A percentile compares a stretch with the other conserved stretches of the same genome.
Conservation (phyloP, 345 rosid genomes). For the Trapa bicornis region DNA sequence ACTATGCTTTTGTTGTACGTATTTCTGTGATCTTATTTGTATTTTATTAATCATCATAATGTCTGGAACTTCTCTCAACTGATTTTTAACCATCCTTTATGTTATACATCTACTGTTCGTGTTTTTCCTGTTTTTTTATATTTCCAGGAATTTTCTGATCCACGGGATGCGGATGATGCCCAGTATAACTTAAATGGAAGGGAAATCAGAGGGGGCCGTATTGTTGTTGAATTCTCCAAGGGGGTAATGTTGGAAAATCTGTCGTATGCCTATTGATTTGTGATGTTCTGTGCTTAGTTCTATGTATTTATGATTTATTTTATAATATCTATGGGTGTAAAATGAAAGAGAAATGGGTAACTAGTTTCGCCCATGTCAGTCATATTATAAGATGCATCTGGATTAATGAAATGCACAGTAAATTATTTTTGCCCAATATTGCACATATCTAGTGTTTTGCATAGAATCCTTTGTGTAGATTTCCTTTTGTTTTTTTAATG, state of each 20-base stretch:
- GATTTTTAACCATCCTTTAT: background rate
- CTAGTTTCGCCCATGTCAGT: background rate
- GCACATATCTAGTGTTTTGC: too few relatives aligned
- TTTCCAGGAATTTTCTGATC: slow-evolving; percentile 82
- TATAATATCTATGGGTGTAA: background rate
- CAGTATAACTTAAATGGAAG: slow-evolving; percentile 66
- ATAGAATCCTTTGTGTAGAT: too few relatives aligned
- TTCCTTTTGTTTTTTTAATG: too few relatives aligned
- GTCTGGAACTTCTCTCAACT: background rate
- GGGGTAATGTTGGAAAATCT: slow-evolving; percentile 36
- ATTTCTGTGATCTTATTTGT: slow-evolving; percentile 7
- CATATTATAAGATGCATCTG: background rate
- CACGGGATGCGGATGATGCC: slow-evolving; percentile 96
- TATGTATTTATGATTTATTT: background rate
- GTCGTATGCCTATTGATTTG: background rate
- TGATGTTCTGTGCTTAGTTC: background rate
- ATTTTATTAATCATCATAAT: background rate
- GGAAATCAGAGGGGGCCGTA: slow-evolving; percentile 77
- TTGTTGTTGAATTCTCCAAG: slow-evolving; percentile 79
- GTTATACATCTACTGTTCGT: background rate
- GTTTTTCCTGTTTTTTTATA: slow-evolving; percentile 7
- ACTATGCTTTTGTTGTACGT: slow-evolving; percentile 97
- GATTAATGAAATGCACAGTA: background rate
- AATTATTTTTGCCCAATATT: background rate
- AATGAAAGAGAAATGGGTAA: background rate